Evolutionary conservation across 2,329 filamentous ascomycete genomes (phyloP).

Genomic region (Pseudogymnoascus sp.): DNA sequence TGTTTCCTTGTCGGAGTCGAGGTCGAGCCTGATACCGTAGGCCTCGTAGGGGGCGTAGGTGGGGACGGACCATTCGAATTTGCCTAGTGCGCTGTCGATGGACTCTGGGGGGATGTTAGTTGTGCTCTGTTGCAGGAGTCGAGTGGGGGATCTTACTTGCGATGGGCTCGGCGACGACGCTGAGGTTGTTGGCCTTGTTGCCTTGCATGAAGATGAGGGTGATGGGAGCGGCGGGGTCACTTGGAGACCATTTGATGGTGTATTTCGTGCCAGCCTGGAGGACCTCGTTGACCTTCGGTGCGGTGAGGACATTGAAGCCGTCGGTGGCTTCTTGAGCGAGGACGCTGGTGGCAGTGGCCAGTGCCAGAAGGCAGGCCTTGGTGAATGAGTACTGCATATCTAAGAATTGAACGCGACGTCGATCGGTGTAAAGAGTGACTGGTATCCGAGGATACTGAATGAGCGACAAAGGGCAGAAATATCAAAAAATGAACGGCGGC

Average conservation of each 20-base stretch:
- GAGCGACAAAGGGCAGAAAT: background rate
- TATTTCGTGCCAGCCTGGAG: conserved; percentile 44
- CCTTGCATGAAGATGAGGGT: conserved; percentile 43
- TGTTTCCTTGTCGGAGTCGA: conserved; percentile 39
- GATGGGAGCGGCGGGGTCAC: conserved; percentile 40
- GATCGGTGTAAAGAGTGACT: conserved; percentile 4
- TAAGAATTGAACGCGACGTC: background rate
- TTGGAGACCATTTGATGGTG: conserved; percentile 43
- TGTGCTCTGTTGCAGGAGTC: background rate
- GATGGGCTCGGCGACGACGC: conserved; percentile 34
- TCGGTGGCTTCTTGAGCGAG: conserved; percentile 41
- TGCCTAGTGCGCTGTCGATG: conserved; percentile 38
- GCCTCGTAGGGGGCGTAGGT: conserved; percentile 36
- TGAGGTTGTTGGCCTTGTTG: conserved; percentile 37
- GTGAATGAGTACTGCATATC: conserved; percentile 1
- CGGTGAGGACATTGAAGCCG: conserved; percentile 49
- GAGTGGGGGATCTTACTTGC: conserved; percentile 40
- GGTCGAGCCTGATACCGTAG: conserved; percentile 52
- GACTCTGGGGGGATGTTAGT: conserved; percentile 32
- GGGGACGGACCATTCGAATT: conserved; percentile 46
- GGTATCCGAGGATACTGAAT: conserved; percentile 10
- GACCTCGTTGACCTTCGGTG: conserved; percentile 38
- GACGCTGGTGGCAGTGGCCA: conserved; percentile 41
- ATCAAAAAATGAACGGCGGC: background rate
- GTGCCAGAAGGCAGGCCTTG: conserved; percentile 12